Evolutionary conservation across 805 yeast genomes (phyloP).

Genomic region (Candida caryicola): DNA sequence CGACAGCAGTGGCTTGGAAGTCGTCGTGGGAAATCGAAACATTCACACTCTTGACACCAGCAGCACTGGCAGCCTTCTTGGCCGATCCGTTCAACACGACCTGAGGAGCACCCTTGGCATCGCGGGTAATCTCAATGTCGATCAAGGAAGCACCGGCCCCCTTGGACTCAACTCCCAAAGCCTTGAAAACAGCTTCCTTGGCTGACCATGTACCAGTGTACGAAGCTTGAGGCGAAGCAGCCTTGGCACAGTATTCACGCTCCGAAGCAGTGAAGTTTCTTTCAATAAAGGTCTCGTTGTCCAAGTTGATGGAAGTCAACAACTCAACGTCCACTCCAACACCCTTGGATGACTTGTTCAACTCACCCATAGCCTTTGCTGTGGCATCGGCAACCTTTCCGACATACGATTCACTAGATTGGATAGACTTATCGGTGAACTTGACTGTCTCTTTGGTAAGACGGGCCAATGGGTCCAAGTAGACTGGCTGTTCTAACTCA

Average conservation of each 20-base stretch:
- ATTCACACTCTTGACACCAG: conserved; percentile 68
- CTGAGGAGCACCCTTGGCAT: conserved; percentile 72
- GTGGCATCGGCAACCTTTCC: conserved; percentile 53
- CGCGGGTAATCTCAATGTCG: conserved; percentile 84
- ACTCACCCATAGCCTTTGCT: conserved; percentile 54
- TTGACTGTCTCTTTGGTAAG: conserved; percentile 46
- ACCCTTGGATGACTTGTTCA: conserved; percentile 60
- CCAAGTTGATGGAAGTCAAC: conserved; percentile 73
- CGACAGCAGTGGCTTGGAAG: conserved; percentile 96
- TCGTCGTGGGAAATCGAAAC: conserved; percentile 97
- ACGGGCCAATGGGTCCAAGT: conserved; percentile 93
- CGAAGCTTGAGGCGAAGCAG: conserved; percentile 82
- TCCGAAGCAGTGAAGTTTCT: conserved; percentile 87
- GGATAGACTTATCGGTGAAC: conserved; percentile 52
- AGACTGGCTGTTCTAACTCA: conserved; percentile 84
- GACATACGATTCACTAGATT: conserved; percentile 43
- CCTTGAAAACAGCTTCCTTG: conserved; percentile 97
- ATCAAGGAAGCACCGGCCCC: conserved; percentile 95
- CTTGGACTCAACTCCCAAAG: conserved; percentile 79
- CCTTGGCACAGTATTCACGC: conserved; percentile 68
- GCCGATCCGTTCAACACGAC: conserved; percentile 81
- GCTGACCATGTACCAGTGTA: conserved; percentile 99
- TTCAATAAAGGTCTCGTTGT: conserved; percentile 86
- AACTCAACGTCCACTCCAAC: conserved; percentile 98
- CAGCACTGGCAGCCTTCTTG: conserved; percentile 61